Base-by-base conservation (phyloP, 2,329 filamentous ascomycete genomes). In the Neofusicoccum umdonicola region DNA sequence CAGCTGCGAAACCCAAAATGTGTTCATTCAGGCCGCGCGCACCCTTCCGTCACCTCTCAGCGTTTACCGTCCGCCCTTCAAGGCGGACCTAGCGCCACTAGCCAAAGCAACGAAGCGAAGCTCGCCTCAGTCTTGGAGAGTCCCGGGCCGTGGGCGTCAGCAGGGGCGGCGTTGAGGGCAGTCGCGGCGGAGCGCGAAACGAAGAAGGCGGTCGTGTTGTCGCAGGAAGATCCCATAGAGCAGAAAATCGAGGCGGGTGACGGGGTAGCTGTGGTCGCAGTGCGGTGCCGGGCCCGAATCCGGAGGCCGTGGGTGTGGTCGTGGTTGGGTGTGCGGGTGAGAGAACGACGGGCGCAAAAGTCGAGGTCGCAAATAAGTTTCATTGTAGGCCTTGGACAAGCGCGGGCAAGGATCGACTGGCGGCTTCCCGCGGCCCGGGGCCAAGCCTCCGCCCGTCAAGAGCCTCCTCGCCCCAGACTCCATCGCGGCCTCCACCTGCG, bases 11-110 rank as follows among this genome's bases (percentile, higher is more conserved):
- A 63, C 39, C 11, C 44, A 52, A 41, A 31, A 41, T n/a, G 44
- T 42, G 34, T 48, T 42, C 58, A 62, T 7, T 7, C 27, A 31
- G 6, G 42, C 47, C 52, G 51, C 31, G 22, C 44, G 27, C 39
- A 61, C 63, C 56, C 27, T 39, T 51, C 39, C 50, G n/a, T 45
- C 63, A 61, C 54, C 56, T 57, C 62, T 50, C 51, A 17, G 62
- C 37, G 70, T 72, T 78, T 82, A 82, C 81, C 80, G 81, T 82
- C 82, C 82, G 81, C 81, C 81, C 70, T 73, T 83, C 79, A 83
- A 79, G 81, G 80, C 80, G 82, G 82, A 83, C 81, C 75, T 68
- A 70, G 72, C 72, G 76, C 80, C 71, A 78, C 76, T 82, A 82
- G 76, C 78, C 81, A 81, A 66, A 81, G 71, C 74, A 82, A 73